Base-by-base conservation (phyloP, 139 green algal species). In the Zygnema cylindricum region DNA sequence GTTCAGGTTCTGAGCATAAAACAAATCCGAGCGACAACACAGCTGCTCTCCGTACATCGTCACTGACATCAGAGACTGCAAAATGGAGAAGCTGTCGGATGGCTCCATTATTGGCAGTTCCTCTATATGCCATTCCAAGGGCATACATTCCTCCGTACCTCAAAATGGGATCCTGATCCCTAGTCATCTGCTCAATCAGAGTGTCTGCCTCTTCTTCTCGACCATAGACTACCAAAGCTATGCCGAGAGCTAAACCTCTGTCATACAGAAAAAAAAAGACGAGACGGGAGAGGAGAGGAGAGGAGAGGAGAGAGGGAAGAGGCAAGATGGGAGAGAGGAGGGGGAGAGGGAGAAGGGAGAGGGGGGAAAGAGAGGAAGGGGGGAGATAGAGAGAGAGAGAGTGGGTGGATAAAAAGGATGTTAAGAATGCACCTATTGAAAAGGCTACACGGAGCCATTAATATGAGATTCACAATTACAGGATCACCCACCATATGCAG, bases 61-160 rank as follows among this genome's bases (percentile, higher is more conserved):
- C 95, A 25, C 89, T 95, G 40, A 99, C 97, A 89, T 99, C 97
- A 49, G 40, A 89, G 42, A 99, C 97, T 1, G 97, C 97, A 92
- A 98, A 98, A 89, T 98, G 96, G 71, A 99, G 96, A 90, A 99
- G 96, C 89, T 95, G 96, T 89, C 97, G 95, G 40, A 99, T 97
- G 0, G 97, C 98, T 32, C 36, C 86, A 89, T 99, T 98, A 93
- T 98, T 98, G 89, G 91, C 95, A 21, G 97, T 99, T 89, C 96
- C 97, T 39, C 94, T 88, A 93, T 99, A 99, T 0, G 98, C 98
- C 82, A 99, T 92, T 30, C 95, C 98, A 2, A 98, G 93, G 23
- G 95, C 94, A 78, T 95, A 98, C 96, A 98, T 98, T 69, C 95
- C 97, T 25, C 97, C 97, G 88, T 99, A 99, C 1, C 96, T 94